Conservation (phyloP, 176 grass and related monocot species). For the Triticum aestivum region DNA sequence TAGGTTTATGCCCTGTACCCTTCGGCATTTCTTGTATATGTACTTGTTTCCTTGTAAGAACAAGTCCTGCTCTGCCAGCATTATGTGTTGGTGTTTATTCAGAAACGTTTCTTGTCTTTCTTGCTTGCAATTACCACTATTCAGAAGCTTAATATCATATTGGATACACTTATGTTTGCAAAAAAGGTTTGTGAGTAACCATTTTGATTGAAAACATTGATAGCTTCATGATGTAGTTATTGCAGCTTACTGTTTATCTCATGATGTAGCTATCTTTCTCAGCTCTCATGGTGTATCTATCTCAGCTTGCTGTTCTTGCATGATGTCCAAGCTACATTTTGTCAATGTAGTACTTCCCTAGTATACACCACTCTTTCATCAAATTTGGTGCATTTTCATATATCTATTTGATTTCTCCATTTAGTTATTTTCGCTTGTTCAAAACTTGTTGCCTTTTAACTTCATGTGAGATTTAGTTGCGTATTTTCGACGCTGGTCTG, state of each 20-base stretch:
- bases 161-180: not conserved
- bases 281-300: not conserved
- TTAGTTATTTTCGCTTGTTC: not conserved
- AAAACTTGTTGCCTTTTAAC: not conserved
- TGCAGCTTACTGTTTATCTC: not conserved
- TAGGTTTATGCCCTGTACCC: not conserved
- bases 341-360: not conserved
- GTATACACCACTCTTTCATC: not conserved
- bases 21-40: not conserved
- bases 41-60: not conserved
- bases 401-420: not conserved
- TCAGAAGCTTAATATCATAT: not conserved
- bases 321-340: not conserved
- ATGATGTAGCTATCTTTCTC: no score
- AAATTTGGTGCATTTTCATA: not conserved
- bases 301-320: not conserved
- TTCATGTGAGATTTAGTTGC: not conserved
- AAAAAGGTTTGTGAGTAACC: not conserved
- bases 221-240: not conserved
- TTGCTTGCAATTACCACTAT: not conserved
- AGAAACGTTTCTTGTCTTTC: not conserved
- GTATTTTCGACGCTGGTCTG: not conserved
- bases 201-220: not conserved
- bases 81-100: not conserved
- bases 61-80: not conserved